phyloP scores from a whole-genome alignment of 2,329 filamentous ascomycete genomes.

The Bertia moriformis region DNA sequence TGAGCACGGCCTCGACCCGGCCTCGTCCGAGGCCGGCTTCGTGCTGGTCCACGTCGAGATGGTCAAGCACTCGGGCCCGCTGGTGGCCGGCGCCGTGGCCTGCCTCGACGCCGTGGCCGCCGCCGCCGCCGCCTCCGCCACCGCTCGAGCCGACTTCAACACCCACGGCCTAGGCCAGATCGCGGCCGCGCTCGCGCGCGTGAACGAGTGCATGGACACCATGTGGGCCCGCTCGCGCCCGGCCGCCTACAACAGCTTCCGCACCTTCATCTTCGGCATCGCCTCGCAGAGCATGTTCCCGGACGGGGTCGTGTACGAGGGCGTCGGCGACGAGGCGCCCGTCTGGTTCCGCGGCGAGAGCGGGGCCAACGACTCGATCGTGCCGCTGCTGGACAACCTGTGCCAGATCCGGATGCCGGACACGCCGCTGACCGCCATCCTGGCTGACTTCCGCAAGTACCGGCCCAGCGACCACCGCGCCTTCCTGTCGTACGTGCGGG shows the following conservation, averaged over 20 bases:
- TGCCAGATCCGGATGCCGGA: conserved; percentile 75
- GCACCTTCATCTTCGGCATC: conserved; percentile 94
- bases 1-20: conserved; percentile 73
- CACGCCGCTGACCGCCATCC: conserved; percentile 76
- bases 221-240: conserved; percentile 90
- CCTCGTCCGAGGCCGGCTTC: conserved; percentile 84
- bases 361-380: conserved; percentile 88
- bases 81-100: conserved; percentile 59
- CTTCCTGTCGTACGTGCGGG: conserved; percentile 62
- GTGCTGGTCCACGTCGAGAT: conserved; percentile 94
- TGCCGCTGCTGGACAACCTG: conserved; percentile 78
- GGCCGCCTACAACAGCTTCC: conserved; percentile 72
- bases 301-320: conserved; percentile 77
- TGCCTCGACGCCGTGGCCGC: conserved; percentile 44
- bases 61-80: conserved; percentile 69
- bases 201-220: conserved; percentile 69
- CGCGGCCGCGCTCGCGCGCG: conserved; percentile 47
- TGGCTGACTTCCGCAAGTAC: conserved; percentile 79
- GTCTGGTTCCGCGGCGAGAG: conserved; percentile 80
- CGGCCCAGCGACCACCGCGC: conserved; percentile 76
- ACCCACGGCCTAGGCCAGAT: conserved; percentile 45
- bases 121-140: conserved; percentile 8
- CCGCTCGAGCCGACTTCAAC: conserved; percentile 38
- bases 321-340: conserved; percentile 48
- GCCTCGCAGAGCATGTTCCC: conserved; percentile 90